phyloP scores from a whole-genome alignment of 1,284 basidiomycete species.

The Sutorius eximius region DNA sequence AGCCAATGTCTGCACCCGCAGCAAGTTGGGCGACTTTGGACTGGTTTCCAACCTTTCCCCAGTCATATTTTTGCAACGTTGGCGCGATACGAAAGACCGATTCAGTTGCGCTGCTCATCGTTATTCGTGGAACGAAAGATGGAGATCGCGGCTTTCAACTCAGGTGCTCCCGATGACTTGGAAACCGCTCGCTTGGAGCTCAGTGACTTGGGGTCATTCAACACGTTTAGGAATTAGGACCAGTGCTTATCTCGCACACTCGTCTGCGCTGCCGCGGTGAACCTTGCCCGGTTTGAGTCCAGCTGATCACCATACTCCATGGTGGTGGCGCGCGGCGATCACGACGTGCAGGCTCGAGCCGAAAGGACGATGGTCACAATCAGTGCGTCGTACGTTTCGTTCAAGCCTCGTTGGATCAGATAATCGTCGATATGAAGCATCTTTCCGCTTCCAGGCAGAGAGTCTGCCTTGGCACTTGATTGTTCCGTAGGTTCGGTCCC shows the following conservation, averaged over 20 bases:
- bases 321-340: neutral
- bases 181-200: neutral
- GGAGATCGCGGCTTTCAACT: neutral
- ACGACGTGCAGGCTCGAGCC: no score
- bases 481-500: neutral
- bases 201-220: neutral
- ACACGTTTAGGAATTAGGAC: neutral
- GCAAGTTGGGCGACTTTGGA: constrained; percentile 61
- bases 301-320: neutral
- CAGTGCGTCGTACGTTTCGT: no score
- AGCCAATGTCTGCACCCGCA: constrained; percentile 35
- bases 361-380: neutral
- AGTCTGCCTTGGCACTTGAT: constrained; percentile 7
- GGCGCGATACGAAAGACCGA: constrained; percentile 69
- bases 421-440: constrained; percentile 17
- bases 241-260: neutral
- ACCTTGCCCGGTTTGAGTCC: neutral
- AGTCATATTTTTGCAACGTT: constrained; percentile 72
- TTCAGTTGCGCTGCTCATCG: constrained; percentile 26
- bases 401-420: constrained; percentile 30
- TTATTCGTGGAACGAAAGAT: neutral
- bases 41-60: constrained; percentile 63
- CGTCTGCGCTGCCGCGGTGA: neutral
- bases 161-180: neutral
- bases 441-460: constrained; percentile 12